These are phyloP conservation scores for Boletus eberwhitei DNA, from an alignment of 768 basidiomycete genomes.

Conservation along the genomic window DNA sequence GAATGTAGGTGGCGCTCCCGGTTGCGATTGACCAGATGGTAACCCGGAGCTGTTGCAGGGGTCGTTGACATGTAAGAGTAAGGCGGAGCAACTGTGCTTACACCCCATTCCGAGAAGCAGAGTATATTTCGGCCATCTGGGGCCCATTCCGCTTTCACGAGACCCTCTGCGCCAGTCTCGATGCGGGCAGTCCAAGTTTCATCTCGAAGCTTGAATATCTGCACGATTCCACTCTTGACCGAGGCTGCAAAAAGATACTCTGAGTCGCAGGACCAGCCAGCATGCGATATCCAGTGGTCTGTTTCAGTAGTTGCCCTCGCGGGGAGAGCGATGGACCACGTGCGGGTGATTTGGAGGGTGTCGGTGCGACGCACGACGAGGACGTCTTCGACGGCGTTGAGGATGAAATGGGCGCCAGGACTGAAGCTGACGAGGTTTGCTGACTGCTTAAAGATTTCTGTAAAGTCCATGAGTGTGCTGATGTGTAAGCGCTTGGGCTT, in stretches of 20 bases:
- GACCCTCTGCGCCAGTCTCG: conserved; percentile 78
- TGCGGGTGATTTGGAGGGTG: conserved; percentile 77
- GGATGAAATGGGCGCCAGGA: conserved; percentile 81
- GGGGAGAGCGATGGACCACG: conserved; percentile 65
- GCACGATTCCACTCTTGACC: conserved; percentile 65
- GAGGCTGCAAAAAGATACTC: conserved; percentile 82
- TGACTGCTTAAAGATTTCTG: conserved; percentile 78
- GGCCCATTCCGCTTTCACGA: conserved; percentile 88
- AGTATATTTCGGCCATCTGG: conserved; percentile 79
- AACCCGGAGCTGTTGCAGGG: conserved; percentile 62
- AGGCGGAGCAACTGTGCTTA: conserved; percentile 42
- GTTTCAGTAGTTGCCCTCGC: conserved; percentile 39
- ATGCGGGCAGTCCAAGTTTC: conserved; percentile 77
- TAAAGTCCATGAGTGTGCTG: conserved; percentile 66
- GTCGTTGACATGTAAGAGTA: conserved; percentile 1
- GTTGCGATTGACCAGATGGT: conserved; percentile 82
- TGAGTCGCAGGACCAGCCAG: conserved; percentile 86
- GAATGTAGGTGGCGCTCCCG: conserved; percentile 76
- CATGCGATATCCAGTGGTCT: conserved; percentile 60
- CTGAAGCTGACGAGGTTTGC: conserved; percentile 74
- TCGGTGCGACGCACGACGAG: conserved; percentile 82
- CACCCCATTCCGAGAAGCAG: conserved; percentile 93
- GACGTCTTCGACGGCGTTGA: conserved; percentile 74
- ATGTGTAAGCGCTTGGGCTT: not conserved
- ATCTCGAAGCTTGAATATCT: conserved; percentile 76